Conservation (phyloP, 164 flowering plant genomes). For the Tinospora cordifolia region DNA sequence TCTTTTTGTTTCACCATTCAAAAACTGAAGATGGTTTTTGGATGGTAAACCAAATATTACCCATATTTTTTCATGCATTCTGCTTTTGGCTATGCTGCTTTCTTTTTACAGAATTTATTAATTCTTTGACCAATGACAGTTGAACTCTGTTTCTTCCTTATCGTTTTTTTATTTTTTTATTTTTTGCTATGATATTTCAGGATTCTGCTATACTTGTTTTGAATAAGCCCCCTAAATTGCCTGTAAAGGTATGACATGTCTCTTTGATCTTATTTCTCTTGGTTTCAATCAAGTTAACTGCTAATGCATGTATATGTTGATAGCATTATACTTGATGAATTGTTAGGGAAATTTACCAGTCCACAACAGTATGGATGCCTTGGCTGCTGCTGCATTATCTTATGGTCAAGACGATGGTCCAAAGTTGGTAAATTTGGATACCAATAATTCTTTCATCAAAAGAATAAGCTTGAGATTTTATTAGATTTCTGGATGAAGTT, state of each 20-base stretch:
- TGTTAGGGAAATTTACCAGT: slow-evolving; percentile 73
- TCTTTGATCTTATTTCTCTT: not conserved
- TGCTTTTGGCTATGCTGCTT: not conserved
- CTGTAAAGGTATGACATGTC: slow-evolving; percentile 66
- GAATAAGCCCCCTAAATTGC: slow-evolving; percentile 86
- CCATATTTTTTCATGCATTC: not conserved
- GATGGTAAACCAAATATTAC: too few relatives aligned
- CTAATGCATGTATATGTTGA: not conserved
- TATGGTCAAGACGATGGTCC: slow-evolving; percentile 82
- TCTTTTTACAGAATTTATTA: not conserved
- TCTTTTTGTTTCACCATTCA: too few relatives aligned
- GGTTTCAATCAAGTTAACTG: not conserved
- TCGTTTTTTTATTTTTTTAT: not conserved
- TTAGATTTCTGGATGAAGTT: not conserved
- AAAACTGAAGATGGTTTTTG: too few relatives aligned
- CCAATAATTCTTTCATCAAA: not conserved
- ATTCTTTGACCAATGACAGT: too few relatives aligned
- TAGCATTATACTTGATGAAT: not conserved
- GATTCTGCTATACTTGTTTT: slow-evolving; percentile 76
- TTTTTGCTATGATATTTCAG: slow-evolving; percentile 31
- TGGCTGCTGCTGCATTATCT: slow-evolving; percentile 85
- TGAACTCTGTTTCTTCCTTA: not conserved
- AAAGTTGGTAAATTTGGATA: slow-evolving; percentile 47
- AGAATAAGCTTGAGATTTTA: not conserved
- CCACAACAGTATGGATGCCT: slow-evolving; percentile 96